These are phyloP conservation scores for Coniochaeta sp. DNA, from an alignment of 2,329 filamentous ascomycete species.

Conservation along the genomic window DNA sequence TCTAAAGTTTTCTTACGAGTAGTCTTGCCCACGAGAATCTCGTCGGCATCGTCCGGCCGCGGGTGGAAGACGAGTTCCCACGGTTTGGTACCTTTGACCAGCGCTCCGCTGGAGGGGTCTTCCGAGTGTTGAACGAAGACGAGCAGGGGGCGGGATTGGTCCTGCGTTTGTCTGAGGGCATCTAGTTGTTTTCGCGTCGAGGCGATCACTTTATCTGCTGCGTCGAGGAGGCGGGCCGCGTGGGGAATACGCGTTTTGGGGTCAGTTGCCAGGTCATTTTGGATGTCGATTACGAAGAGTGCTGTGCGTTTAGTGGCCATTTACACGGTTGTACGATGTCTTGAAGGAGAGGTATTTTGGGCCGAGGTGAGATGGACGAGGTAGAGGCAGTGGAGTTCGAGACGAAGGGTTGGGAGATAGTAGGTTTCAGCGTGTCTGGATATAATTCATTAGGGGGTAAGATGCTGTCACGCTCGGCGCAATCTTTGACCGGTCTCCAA, in stretches of 20 bases:
- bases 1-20: constrained; percentile 13
- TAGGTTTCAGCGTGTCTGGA: background rate
- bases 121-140: constrained; percentile 24
- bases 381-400: background rate
- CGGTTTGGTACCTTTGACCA: constrained; percentile 15
- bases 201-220: constrained; percentile 14
- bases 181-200: constrained; percentile 11
- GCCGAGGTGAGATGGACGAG: background rate
- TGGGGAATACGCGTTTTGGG: constrained; percentile 17
- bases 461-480: background rate
- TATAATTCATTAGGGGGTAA: background rate
- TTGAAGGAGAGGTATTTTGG: background rate
- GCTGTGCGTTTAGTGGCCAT: constrained; percentile 7
- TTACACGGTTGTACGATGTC: background rate
- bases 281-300: constrained; percentile 26
- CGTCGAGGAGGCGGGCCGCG: constrained; percentile 15
- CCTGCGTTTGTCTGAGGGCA: background rate
- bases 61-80: constrained; percentile 23
- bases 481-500: background rate
- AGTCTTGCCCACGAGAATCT: constrained; percentile 19
- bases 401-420: background rate
- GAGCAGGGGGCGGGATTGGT: constrained; percentile 8
- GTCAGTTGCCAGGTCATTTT: constrained; percentile 19
- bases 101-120: constrained; percentile 12
- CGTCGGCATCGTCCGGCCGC: constrained; percentile 8